Percentiles rank a stretch among this genome's conserved stretches.
Evolutionary conservation across 2,329 filamentous ascomycete species (phyloP).

Genomic region (Aspergillus pseudotamarii): DNA sequence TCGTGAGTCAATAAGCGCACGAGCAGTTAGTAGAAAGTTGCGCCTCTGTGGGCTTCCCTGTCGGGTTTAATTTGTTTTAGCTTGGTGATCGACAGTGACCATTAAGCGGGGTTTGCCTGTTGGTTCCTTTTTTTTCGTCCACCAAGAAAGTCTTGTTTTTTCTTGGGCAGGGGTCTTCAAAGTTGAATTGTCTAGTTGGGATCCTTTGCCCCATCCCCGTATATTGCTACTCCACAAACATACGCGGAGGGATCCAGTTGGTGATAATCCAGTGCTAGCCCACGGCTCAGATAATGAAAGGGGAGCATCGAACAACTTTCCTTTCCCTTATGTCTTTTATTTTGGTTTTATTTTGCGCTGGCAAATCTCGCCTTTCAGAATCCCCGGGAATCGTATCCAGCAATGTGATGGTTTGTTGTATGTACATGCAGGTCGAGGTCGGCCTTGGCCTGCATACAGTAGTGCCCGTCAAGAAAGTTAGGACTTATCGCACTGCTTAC

Average conservation of each 20-base stretch:
- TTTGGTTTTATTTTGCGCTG: not conserved
- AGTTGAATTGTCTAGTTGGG: not conserved
- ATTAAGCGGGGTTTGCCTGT: constrained; percentile 16
- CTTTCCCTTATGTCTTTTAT: not conserved
- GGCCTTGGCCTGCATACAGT: not conserved
- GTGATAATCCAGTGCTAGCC: not conserved
- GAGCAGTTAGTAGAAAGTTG: not conserved
- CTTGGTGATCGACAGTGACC: constrained; percentile 16
- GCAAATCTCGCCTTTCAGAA: not conserved
- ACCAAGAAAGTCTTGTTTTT: constrained; percentile 18
- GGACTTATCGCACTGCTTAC: constrained; percentile 2
- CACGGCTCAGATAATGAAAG: not conserved
- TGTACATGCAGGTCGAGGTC: not conserved
- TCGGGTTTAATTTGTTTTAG: constrained; percentile 12
- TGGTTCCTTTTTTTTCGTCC: constrained; percentile 13
- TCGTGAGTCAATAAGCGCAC: not conserved
- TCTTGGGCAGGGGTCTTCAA: not conserved
- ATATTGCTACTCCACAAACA: constrained; percentile 4
- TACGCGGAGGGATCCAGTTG: constrained; percentile 6
- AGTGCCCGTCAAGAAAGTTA: not conserved
- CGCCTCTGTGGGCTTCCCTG: constrained; percentile 1
- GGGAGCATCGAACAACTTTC: not conserved
- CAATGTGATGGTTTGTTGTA: not conserved
- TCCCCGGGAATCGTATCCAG: not conserved
- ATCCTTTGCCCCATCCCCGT: not conserved